A percentile compares a stretch with the other conserved stretches of the same genome.
These are phyloP conservation scores for Leucocoprinus birnbaumii DNA, from an alignment of 768 basidiomycete genomes.

Conservation along the genomic window DNA sequence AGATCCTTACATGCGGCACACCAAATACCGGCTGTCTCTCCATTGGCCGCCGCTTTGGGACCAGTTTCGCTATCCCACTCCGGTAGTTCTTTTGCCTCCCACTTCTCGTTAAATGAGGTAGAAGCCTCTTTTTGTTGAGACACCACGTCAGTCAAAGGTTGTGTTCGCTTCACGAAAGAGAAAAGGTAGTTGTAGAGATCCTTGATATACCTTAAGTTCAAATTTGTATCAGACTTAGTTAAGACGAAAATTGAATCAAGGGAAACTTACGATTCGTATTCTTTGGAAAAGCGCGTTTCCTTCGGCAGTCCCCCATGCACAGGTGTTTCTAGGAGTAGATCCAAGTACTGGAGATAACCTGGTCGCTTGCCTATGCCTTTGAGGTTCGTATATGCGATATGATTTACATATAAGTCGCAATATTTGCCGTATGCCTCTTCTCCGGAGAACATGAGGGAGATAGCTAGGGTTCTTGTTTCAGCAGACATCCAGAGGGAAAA, in stretches of 20 bases:
- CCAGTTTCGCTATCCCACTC: conserved; percentile 69
- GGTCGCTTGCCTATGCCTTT: conserved; percentile 81
- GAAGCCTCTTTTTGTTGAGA: conserved; percentile 62
- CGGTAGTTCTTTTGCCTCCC: conserved; percentile 73
- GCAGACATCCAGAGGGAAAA: conserved; percentile 3
- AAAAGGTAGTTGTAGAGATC: conserved; percentile 80
- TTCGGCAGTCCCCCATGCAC: conserved; percentile 70
- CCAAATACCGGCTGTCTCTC: conserved; percentile 72
- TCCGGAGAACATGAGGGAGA: conserved; percentile 88
- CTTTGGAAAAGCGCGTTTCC: conserved; percentile 65
- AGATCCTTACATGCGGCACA: conserved; percentile 81
- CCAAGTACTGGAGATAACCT: conserved; percentile 92
- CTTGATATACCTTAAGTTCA: conserved; percentile 67
- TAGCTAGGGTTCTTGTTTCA: conserved; percentile 40
- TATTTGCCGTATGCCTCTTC: conserved; percentile 96
- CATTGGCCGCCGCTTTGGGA: conserved; percentile 42
- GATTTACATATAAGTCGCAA: conserved; percentile 87
- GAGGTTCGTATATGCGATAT: conserved; percentile 86
- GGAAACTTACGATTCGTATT: conserved; percentile 69
- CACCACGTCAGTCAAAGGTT: conserved; percentile 79
- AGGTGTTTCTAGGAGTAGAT: conserved; percentile 64
- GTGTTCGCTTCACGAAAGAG: conserved; percentile 82
- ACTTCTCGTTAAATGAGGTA: conserved; percentile 70
- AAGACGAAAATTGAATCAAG: background rate
- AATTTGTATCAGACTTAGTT: background rate